Evolutionary conservation across 129 eudicot genomes (phyloP).

Genomic region (Ambrosia artemisiifolia): DNA sequence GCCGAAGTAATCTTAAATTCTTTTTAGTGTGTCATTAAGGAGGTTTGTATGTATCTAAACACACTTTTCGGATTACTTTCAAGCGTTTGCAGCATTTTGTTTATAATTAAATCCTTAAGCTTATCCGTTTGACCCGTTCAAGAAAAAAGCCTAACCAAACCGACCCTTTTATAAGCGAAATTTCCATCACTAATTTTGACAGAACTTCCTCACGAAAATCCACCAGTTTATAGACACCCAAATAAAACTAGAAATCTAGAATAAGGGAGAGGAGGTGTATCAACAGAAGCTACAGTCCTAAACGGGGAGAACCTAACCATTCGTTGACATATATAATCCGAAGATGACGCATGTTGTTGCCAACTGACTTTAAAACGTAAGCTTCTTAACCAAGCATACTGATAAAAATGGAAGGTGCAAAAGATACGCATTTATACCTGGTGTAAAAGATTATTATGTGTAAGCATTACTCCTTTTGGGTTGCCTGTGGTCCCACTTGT

Average conservation of each 20-base stretch:
- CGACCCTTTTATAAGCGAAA: background rate
- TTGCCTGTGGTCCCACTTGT: slow-evolving; percentile 98
- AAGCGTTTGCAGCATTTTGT: background rate
- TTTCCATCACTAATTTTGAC: background rate
- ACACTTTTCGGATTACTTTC: background rate
- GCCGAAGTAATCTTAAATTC: background rate
- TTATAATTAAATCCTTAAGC: background rate
- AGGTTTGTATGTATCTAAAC: background rate
- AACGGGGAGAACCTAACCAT: background rate
- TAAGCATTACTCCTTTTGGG: slow-evolving; percentile 97
- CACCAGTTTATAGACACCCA: background rate
- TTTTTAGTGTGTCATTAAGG: background rate
- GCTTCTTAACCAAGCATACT: slow-evolving; percentile 2
- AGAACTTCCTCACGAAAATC: background rate
- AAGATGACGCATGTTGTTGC: slow-evolving; percentile 7
- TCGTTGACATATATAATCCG: slow-evolving; percentile 3
- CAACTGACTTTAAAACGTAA: background rate
- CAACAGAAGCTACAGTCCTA: background rate
- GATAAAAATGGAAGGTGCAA: background rate
- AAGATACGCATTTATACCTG: slow-evolving; percentile 51
- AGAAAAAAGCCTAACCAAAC: slow-evolving; percentile 3
- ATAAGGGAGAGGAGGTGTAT: slow-evolving; percentile 11
- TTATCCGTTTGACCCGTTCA: background rate
- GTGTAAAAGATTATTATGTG: slow-evolving; percentile 85
- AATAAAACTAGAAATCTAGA: background rate